These are phyloP conservation scores for Tillandsia leiboldiana DNA, from an alignment of 176 grass and related monocot species.

Conservation along the genomic window DNA sequence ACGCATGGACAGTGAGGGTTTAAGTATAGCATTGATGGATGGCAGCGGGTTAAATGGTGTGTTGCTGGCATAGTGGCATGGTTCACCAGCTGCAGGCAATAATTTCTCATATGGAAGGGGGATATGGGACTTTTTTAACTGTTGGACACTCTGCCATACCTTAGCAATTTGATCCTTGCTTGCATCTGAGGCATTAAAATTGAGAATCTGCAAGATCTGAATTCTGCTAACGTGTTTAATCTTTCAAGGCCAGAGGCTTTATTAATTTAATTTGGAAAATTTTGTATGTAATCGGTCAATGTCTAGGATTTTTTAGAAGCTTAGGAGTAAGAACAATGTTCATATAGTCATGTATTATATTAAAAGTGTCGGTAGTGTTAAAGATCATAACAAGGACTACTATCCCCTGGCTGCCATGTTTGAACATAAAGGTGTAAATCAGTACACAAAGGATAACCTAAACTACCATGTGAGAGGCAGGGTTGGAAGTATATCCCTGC, in stretches of 20 bases:
- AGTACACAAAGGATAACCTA: not conserved
- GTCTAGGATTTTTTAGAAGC: too few species aligned
- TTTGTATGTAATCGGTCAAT: not conserved
- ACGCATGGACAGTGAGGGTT: too few species aligned
- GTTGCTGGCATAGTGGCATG: too few species aligned
- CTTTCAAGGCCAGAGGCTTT: not conserved
- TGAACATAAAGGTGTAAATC: not conserved
- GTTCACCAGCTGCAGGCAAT: too few species aligned
- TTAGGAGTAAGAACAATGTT: too few species aligned
- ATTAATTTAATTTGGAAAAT: not conserved
- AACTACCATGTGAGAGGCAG: not conserved
- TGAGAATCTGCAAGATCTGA: not conserved
- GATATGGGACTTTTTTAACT: too few species aligned
- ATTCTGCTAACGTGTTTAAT: not conserved
- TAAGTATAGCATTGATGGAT: too few species aligned
- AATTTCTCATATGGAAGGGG: too few species aligned
- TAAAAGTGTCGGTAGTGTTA: not conserved
- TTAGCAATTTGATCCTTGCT: not conserved
- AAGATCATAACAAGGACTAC: not conserved
- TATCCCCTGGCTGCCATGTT: not conserved
- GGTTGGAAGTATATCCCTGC: too few species aligned
- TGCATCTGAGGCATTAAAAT: not conserved
- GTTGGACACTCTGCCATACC: not conserved
- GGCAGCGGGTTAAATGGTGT: too few species aligned
- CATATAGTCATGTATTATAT: too few species aligned